phyloP scores from a whole-genome alignment of 441 rosid genomes.

The Brassica balearica region DNA sequence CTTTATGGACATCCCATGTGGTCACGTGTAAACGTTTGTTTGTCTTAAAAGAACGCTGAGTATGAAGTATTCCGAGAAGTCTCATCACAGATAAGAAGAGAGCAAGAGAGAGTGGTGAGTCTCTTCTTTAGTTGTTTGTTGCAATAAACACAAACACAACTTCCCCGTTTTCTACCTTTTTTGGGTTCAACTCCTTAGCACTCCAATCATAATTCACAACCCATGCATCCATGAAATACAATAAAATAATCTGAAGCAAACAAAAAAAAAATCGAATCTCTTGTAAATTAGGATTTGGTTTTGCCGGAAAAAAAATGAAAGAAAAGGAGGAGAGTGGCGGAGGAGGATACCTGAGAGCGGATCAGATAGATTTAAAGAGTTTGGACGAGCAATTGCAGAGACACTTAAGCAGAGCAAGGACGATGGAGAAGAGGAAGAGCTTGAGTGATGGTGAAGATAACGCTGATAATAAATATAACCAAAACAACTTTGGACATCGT shows the following conservation, averaged over 20 bases:
- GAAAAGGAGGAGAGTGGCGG: slow-evolving; percentile 71
- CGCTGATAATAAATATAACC: slow-evolving; percentile 30
- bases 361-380: slow-evolving; percentile 89
- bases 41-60: slow-evolving; percentile 24
- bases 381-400: slow-evolving; percentile 66
- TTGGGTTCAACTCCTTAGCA: background rate
- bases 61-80: slow-evolving; percentile 31
- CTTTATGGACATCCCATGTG: slow-evolving; percentile 41
- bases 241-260: slow-evolving; percentile 9
- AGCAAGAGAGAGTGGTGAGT: slow-evolving; percentile 25
- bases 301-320: slow-evolving; percentile 59
- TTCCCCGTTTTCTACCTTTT: slow-evolving; percentile 26
- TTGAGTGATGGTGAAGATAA: slow-evolving; percentile 46
- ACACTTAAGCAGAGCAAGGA: slow-evolving; percentile 60
- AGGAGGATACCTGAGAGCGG: slow-evolving; percentile 81
- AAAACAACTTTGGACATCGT: slow-evolving; percentile 39
- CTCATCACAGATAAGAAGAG: slow-evolving; percentile 30
- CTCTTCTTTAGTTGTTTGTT: slow-evolving; percentile 46
- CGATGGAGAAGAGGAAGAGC: slow-evolving; percentile 75
- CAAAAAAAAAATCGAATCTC: background rate
- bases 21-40: slow-evolving; percentile 43
- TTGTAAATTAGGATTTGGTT: slow-evolving; percentile 16
- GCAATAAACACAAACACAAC: slow-evolving; percentile 42
- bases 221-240: slow-evolving; percentile 13
- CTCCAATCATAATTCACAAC: slow-evolving; percentile 25